Evolutionary conservation across 306 rosid genomes (phyloP).

Genomic region (Cyclanthera cordifolia): DNA sequence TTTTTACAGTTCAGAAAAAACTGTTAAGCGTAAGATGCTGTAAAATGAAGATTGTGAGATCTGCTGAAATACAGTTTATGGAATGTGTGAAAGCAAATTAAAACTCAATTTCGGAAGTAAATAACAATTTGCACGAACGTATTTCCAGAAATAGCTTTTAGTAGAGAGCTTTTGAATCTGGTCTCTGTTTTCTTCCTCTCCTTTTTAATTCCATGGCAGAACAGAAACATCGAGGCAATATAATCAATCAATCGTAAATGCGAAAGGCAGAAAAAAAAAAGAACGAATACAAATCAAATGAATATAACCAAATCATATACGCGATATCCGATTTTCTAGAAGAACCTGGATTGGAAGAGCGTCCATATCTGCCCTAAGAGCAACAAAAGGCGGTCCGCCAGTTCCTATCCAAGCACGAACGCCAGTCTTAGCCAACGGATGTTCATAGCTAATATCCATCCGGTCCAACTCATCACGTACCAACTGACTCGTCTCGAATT

Average conservation of each 20-base stretch:
- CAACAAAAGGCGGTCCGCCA: slow-evolving; percentile 84
- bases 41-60: too few relatives aligned
- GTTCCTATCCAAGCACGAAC: slow-evolving; percentile 82
- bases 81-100: too few relatives aligned
- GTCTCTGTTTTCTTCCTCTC: neutral
- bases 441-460: slow-evolving; percentile 52
- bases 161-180: too few relatives aligned
- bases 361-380: slow-evolving; percentile 94
- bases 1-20: too few relatives aligned
- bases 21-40: too few relatives aligned
- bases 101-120: too few relatives aligned
- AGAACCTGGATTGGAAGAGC: slow-evolving; percentile 95
- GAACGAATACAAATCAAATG: neutral
- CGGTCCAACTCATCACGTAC: slow-evolving; percentile 62
- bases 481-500: slow-evolving; percentile 63
- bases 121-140: too few relatives aligned
- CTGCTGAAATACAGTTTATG: too few relatives aligned
- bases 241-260: slow-evolving; percentile 5
- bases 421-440: slow-evolving; percentile 69
- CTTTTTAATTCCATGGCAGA: neutral
- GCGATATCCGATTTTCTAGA: neutral
- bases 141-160: too few relatives aligned
- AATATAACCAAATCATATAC: neutral
- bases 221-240: neutral
- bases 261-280: neutral